These are phyloP conservation scores for Cardiospermum halicacabum DNA, from an alignment of 345 rosid genomes.

Conservation along the genomic window DNA sequence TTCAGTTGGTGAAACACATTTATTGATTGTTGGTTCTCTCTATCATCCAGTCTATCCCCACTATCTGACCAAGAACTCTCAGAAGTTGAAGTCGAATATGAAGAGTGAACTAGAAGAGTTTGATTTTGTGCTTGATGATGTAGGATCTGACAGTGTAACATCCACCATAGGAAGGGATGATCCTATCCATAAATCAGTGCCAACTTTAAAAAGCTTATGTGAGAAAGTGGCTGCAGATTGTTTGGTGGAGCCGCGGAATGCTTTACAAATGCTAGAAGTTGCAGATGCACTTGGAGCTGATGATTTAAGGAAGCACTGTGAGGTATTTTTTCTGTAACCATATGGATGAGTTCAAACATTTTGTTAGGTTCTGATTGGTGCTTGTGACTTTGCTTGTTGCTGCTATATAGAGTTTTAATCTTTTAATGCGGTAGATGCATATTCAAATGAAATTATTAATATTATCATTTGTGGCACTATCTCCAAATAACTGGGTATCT, in stretches of 20 bases:
- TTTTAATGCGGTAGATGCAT: neutral
- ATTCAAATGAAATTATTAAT: neutral
- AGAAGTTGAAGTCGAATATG: conserved; percentile 27
- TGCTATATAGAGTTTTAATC: neutral
- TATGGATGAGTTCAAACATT: neutral
- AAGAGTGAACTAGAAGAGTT: conserved; percentile 44
- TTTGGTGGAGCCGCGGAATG: conserved; percentile 91
- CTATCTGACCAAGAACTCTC: conserved; percentile 21
- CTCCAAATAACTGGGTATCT: no score
- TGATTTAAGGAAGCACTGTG: conserved; percentile 78
- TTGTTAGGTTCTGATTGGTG: neutral
- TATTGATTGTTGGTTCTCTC: conserved; percentile 72
- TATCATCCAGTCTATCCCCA: conserved; percentile 72
- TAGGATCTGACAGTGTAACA: conserved; percentile 30
- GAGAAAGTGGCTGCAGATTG: conserved; percentile 88
- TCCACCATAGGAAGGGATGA: conserved; percentile 25
- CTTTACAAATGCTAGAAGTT: conserved; percentile 83
- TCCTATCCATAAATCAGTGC: conserved; percentile 30
- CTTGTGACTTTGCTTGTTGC: neutral
- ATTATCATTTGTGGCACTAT: neutral
- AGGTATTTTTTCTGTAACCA: conserved; percentile 42
- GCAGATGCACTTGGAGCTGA: conserved; percentile 93
- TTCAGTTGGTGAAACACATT: conserved; percentile 94
- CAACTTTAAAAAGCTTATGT: conserved; percentile 80
- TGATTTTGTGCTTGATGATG: conserved; percentile 49